phyloP scores from a whole-genome alignment of 371 early-diverging fungal species.

The Mortierella sp. region DNA sequence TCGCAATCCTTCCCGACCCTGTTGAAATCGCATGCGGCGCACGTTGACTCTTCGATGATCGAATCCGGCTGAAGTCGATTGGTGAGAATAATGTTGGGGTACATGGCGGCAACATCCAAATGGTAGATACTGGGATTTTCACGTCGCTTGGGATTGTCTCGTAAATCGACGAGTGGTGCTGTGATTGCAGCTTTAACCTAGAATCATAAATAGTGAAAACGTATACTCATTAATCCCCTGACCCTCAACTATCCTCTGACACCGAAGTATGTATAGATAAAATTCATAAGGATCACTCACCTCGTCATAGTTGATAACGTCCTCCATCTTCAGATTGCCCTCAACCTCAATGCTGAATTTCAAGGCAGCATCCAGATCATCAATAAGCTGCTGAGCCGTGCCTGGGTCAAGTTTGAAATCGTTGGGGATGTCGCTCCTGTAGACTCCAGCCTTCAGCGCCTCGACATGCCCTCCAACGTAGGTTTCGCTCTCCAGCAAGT shows the following conservation, averaged over 20 bases:
- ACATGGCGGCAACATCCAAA: constrained; percentile 99
- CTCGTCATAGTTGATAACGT: constrained; percentile 59
- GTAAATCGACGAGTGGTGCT: constrained; percentile 70
- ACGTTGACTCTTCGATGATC: constrained; percentile 91
- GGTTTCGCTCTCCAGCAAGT: constrained; percentile 95
- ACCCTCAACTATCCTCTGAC: too few relatives aligned
- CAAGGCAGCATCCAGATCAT: constrained; percentile 93
- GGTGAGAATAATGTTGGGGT: constrained; percentile 99
- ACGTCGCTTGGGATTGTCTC: constrained; percentile 80
- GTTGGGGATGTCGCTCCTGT: constrained; percentile 95
- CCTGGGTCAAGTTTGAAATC: constrained; percentile 87
- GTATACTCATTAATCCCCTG: too few relatives aligned
- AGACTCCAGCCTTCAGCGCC: constrained; percentile 99
- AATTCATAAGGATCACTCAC: constrained; percentile 13
- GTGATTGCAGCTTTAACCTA: constrained; percentile 72
- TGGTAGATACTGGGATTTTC: constrained; percentile 97
- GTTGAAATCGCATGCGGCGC: constrained; percentile 98
- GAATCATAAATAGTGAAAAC: background rate
- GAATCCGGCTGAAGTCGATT: constrained; percentile 99
- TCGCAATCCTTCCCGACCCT: constrained; percentile 91
- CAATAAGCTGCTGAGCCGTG: constrained; percentile 83
- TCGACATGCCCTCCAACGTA: constrained; percentile 99
- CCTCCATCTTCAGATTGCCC: constrained; percentile 66
- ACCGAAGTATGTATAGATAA: too few relatives aligned
- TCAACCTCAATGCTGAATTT: constrained; percentile 91